These are phyloP conservation scores for Davidsoniella australis DNA, from an alignment of 2,329 filamentous ascomycete species.

Conservation along the genomic window DNA sequence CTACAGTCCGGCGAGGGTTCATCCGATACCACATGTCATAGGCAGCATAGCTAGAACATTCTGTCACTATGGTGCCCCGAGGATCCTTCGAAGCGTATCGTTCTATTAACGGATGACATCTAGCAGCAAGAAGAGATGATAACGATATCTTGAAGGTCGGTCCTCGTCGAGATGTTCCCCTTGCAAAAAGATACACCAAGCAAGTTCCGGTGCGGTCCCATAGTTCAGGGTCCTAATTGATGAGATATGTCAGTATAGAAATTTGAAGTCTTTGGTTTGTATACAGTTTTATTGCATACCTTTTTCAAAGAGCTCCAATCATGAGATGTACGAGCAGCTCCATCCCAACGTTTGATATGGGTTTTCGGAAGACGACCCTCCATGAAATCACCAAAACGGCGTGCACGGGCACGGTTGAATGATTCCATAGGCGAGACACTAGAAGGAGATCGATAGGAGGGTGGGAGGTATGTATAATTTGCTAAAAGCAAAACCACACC, in stretches of 20 bases:
- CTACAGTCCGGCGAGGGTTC: constrained; percentile 23
- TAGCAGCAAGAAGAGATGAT: constrained; percentile 34
- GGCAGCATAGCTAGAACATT: constrained; percentile 14
- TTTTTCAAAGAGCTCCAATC: constrained; percentile 31
- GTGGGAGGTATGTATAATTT: not conserved
- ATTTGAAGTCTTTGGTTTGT: constrained; percentile 2
- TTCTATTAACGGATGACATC: constrained; percentile 44
- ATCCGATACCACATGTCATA: constrained; percentile 20
- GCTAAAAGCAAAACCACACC: not conserved
- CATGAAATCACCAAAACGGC: constrained; percentile 17
- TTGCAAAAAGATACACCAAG: constrained; percentile 49
- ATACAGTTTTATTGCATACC: constrained; percentile 21
- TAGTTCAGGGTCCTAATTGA: constrained; percentile 48
- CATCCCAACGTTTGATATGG: constrained; percentile 34
- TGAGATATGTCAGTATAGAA: not conserved
- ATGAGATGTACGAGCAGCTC: constrained; percentile 25
- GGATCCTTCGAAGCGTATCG: constrained; percentile 21
- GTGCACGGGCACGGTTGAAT: constrained; percentile 13
- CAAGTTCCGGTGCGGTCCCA: constrained; percentile 54
- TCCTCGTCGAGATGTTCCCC: constrained; percentile 44
- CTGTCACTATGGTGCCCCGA: constrained; percentile 1
- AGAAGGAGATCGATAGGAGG: not conserved
- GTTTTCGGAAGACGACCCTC: constrained; percentile 16
- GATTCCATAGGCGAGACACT: constrained; percentile 5
- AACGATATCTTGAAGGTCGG: constrained; percentile 53